Percentiles rank a stretch among this genome's conserved stretches.
phyloP scores from a whole-genome alignment of 805 yeast species.

The Myxozyma monticola region DNA sequence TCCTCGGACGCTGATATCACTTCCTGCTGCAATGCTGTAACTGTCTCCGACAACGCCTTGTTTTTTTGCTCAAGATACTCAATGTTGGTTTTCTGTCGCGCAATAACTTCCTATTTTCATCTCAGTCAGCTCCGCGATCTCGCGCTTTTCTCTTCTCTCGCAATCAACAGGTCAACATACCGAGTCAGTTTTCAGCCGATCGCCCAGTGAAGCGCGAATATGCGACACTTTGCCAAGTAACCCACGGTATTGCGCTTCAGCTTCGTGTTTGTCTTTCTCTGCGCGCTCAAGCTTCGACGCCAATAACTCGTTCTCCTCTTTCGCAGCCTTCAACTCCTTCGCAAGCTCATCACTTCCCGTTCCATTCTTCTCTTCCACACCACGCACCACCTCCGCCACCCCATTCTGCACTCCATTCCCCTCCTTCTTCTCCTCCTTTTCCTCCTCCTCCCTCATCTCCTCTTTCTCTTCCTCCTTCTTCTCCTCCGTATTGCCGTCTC shows the following conservation, averaged over 20 bases:
- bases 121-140: not conserved
- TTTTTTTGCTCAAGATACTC: constrained; percentile 41
- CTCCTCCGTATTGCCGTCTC: too few relatives aligned
- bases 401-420: too few relatives aligned
- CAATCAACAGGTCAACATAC: not conserved
- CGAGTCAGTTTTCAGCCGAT: constrained; percentile 46
- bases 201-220: constrained; percentile 45
- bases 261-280: constrained; percentile 47
- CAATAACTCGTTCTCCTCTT: too few relatives aligned
- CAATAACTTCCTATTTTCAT: constrained; percentile 26
- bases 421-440: not conserved
- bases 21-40: constrained; percentile 45
- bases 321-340: too few relatives aligned
- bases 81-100: constrained; percentile 29
- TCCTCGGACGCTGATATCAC: constrained; percentile 36
- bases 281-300: too few relatives aligned
- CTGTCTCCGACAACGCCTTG: constrained; percentile 39
- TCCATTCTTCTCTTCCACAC: too few relatives aligned
- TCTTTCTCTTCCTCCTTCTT: not conserved
- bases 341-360: too few relatives aligned
- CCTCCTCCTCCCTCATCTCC: not conserved
- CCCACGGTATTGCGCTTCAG: constrained; percentile 45
- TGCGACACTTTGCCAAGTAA: constrained; percentile 41
- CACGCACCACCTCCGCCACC: too few relatives aligned
- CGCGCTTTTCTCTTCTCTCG: too few relatives aligned